Conservation (phyloP, 768 basidiomycete species). For the Lanmaoa pseudosensibilis region DNA sequence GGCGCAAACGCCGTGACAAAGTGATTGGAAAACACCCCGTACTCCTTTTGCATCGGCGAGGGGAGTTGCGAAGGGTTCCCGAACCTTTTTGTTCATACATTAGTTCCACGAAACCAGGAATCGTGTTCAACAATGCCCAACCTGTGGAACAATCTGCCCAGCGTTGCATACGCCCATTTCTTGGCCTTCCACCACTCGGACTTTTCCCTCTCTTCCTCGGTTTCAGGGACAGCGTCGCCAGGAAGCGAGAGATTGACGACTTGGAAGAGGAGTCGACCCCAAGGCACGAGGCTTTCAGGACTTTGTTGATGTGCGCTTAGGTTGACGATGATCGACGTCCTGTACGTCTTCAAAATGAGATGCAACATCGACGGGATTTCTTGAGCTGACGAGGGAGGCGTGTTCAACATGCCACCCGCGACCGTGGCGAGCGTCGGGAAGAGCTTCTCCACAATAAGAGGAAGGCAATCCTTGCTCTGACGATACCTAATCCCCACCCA, state of each 20-base stretch:
- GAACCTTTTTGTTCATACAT: slow-evolving; percentile 45
- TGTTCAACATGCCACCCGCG: slow-evolving; percentile 64
- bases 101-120: background rate
- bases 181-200: slow-evolving; percentile 91
- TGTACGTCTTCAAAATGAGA: slow-evolving; percentile 85
- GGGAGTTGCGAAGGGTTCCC: slow-evolving; percentile 90
- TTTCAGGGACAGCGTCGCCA: slow-evolving; percentile 60
- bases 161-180: slow-evolving; percentile 87
- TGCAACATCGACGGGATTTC: slow-evolving; percentile 85
- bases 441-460: slow-evolving; percentile 55
- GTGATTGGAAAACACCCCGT: slow-evolving; percentile 70
- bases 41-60: slow-evolving; percentile 64
- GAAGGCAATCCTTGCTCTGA: slow-evolving; percentile 58
- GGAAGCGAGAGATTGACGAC: slow-evolving; percentile 75
- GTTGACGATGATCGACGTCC: slow-evolving; percentile 73
- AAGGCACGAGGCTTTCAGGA: slow-evolving; percentile 75
- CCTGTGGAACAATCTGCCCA: slow-evolving; percentile 80
- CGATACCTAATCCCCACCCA: slow-evolving; percentile 59
- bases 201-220: slow-evolving; percentile 73
- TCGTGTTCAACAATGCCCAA: slow-evolving; percentile 21
- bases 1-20: slow-evolving; percentile 80
- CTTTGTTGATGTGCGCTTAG: slow-evolving; percentile 75
- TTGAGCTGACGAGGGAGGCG: slow-evolving; percentile 56
- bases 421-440: slow-evolving; percentile 79
- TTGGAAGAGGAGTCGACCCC: slow-evolving; percentile 81